These are phyloP conservation scores for Plasmodium vivax DNA, from an alignment of 169 alveolate species.

Conservation along the genomic window DNA sequence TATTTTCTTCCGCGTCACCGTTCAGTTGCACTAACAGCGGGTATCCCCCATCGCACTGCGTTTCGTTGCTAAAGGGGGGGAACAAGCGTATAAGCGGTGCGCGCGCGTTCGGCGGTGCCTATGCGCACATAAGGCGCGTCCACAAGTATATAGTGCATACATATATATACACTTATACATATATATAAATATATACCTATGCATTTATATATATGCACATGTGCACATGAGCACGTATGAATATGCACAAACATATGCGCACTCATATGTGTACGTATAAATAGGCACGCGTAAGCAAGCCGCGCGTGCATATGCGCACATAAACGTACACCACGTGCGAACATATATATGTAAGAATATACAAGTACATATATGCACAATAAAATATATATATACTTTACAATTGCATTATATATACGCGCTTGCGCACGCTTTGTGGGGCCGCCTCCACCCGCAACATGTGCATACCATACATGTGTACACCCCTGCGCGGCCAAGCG, in stretches of 20 bases:
- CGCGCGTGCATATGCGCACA: not conserved
- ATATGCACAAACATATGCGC: no score
- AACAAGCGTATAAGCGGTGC: not conserved
- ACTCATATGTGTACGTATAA: not conserved
- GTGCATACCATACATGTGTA: not conserved
- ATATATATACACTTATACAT: no score
- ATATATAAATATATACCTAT: no score
- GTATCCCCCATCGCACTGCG: conserved; percentile 81
- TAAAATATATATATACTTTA: conserved; percentile 6
- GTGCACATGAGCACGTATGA: no score
- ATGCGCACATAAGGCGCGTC: not conserved
- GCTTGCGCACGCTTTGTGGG: not conserved
- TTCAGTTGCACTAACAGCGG: conserved; percentile 77
- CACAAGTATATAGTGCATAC: not conserved
- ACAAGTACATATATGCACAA: not conserved
- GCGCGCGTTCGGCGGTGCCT: not conserved
- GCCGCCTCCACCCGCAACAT: not conserved
- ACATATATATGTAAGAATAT: not conserved
- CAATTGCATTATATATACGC: not conserved
- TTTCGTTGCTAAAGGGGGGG: conserved; percentile 76
- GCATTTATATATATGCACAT: no score
- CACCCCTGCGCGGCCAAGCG: not conserved
- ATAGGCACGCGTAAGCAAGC: not conserved
- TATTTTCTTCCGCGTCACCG: conserved; percentile 51
- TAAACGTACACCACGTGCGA: not conserved